phyloP scores from a whole-genome alignment of 2,329 filamentous ascomycete genomes.

The Trichoderma breve region DNA sequence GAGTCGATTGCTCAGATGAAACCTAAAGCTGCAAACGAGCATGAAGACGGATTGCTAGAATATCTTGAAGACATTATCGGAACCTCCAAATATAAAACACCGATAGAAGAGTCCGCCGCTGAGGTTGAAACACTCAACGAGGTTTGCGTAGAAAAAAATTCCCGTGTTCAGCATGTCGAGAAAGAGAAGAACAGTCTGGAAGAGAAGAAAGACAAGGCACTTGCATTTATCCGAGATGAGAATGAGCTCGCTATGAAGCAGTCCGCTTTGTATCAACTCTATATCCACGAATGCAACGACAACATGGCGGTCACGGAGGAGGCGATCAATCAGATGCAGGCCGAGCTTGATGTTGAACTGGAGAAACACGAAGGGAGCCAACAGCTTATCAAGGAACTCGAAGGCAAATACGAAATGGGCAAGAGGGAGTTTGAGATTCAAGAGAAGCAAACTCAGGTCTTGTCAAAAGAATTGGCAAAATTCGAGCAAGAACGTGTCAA shows the following conservation, averaged over 20 bases:
- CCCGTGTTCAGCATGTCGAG: constrained; percentile 93
- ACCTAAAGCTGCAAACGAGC: constrained; percentile 88
- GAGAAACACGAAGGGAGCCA: constrained; percentile 90
- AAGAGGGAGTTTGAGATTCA: constrained; percentile 78
- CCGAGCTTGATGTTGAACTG: constrained; percentile 79
- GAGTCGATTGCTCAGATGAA: constrained; percentile 99
- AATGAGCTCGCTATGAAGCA: constrained; percentile 90
- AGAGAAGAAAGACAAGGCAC: constrained; percentile 93
- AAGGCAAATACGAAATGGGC: constrained; percentile 80
- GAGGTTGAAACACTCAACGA: constrained; percentile 94
- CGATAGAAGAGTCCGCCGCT: constrained; percentile 88
- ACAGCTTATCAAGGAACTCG: constrained; percentile 83
- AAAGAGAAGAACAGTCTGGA: constrained; percentile 92
- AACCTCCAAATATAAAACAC: constrained; percentile 96
- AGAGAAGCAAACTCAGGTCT: constrained; percentile 74
- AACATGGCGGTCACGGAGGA: constrained; percentile 88
- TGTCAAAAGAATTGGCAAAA: constrained; percentile 84
- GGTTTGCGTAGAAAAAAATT: constrained; percentile 90
- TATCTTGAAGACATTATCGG: constrained; percentile 99
- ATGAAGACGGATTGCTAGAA: constrained; percentile 92
- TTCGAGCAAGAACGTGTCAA: constrained; percentile 97
- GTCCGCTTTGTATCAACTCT: constrained; percentile 88
- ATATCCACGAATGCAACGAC: constrained; percentile 82
- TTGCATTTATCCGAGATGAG: constrained; percentile 86
- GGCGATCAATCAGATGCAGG: constrained; percentile 85